Evolutionary conservation across 805 yeast species (phyloP).

Genomic region (Wickerhamiella vanderwaltii): DNA sequence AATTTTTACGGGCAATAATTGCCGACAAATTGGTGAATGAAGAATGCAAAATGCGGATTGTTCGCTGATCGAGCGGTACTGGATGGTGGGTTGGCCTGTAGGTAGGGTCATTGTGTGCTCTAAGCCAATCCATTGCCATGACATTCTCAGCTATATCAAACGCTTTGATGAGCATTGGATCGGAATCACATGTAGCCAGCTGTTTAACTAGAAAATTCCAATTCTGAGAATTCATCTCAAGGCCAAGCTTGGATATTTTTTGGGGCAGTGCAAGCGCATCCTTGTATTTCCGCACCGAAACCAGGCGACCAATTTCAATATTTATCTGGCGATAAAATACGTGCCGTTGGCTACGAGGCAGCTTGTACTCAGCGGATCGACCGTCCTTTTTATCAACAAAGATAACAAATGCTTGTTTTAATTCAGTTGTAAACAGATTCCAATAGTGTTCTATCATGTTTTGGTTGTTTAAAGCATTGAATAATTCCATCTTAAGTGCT

Average conservation of each 20-base stretch:
- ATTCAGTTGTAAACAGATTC: conserved; percentile 12
- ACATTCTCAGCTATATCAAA: conserved; percentile 2
- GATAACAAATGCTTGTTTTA: conserved; percentile 12
- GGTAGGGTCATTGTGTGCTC: background rate
- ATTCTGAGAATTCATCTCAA: conserved; percentile 4
- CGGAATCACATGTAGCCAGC: conserved; percentile 2
- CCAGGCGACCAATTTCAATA: conserved; percentile 13
- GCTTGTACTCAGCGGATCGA: background rate
- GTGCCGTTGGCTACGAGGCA: conserved; percentile 11
- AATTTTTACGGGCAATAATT: background rate
- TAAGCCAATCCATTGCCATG: conserved; percentile 8
- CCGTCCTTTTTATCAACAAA: background rate
- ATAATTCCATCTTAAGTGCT: conserved; percentile 17
- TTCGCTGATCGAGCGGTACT: no score
- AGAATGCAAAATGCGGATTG: conserved; percentile 2
- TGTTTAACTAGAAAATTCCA: conserved; percentile 10
- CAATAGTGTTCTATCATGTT: conserved; percentile 13
- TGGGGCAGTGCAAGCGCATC: conserved; percentile 13
- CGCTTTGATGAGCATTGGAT: background rate
- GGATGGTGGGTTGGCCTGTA: no score
- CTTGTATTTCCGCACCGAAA: background rate
- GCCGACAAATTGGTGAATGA: background rate
- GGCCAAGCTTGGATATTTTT: conserved; percentile 5
- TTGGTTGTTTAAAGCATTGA: conserved; percentile 4
- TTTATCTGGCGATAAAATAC: conserved; percentile 10